Base-by-base conservation (phyloP, 352 stramenopile species). In the Pilasporangium apinafurcum region DNA sequence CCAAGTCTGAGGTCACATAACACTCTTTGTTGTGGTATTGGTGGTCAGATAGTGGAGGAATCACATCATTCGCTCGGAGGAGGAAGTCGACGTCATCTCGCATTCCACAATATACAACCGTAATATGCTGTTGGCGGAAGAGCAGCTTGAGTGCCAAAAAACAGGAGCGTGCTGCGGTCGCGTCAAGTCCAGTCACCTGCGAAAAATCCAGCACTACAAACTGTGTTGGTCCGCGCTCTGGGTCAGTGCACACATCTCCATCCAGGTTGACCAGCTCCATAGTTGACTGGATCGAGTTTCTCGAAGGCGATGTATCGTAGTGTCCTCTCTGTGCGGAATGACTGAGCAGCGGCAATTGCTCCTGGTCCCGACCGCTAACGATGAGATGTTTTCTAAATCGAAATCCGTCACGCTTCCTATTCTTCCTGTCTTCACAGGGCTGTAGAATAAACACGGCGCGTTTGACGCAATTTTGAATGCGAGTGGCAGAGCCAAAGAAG, bases 181-280 rank as follows among this genome's bases (percentile, higher is more conserved):
- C 75, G 45, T 93, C 81, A 52, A 93, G 66, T 1, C 81, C 80
- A 4, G 60, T 89, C n/a, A 92, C 80, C 37, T 65, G 60, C 14
- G 69, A 65, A 43, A 93, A 91, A 45, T 92, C 78, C 22, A 93
- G 60, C 26, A 93, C 67, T 39, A 90, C 56, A 59, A 80, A 87
- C 27, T 54, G 68, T 16, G 72, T 86, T n/a, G 49, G 48, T n/a
- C 31, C 46, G 17, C 56, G 53, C 13, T 58, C 47, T 18, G 16
- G 37, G 32, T 81, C 65, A 22, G n/a, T 31, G 33, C 61, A 73
- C 8, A 46, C 24, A 5, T 67, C 29, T 12, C 67, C 65, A 27
- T 81, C 63, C 5, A 85, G 51, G 26, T 78, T 81, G 20, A 77
- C 51, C 1, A 83, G 44, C 12, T 45, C 40, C 37, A 43, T 30